Base-by-base conservation (phyloP, 805 yeast species). In the Helenozyma rhizophorensis region DNA sequence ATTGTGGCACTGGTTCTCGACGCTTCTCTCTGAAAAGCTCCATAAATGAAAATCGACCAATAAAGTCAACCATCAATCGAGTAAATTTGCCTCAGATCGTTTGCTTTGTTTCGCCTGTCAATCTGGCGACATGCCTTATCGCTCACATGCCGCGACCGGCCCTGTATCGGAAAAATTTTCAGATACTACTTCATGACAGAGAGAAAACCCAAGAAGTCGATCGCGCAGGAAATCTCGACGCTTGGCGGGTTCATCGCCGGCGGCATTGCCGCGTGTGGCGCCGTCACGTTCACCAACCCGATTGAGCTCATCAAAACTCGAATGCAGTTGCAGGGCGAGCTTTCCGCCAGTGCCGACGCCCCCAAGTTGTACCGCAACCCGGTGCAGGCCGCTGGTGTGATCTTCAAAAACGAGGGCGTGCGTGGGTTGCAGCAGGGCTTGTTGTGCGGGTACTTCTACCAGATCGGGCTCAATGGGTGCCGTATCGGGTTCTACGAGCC, bases 241-340 rank as follows among this genome's bases (percentile, higher is more conserved):
- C 44, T 69, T 9, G 94, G 94, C 14, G 94, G 96, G 2, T 87
- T 89, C 49, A 50, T 80, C 4, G 96, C 96, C 4, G 97, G 96
- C 35, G 95, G 56, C 7, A 36, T 54, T 6, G 98, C 98, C 3
- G 97, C 97, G 3, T 89, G 97, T 66, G 93, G 95, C 34, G 97
- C 98, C 0, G 98, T 93, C 27, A 90, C 97, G 0, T 80, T 90
- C 54, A 89, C 97, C 4, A 93, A 93, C 56, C 98, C 98, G 5
- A 82, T 93, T 42, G 98, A 93, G 60, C 68, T 93, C 41, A 87
- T 90, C 47, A 93, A 93, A 64, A 93, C 95, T 7, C 70, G 97
- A 63, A 84, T 90, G 95, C 98, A 93, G 59, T 68, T 93, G 28
- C 97, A 93, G 60, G 98, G 98, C 39, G 97, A 93, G 61, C 68